Conservation (phyloP, 1,139 yeast genomes). For the Arxiozyma heterogenica region DNA sequence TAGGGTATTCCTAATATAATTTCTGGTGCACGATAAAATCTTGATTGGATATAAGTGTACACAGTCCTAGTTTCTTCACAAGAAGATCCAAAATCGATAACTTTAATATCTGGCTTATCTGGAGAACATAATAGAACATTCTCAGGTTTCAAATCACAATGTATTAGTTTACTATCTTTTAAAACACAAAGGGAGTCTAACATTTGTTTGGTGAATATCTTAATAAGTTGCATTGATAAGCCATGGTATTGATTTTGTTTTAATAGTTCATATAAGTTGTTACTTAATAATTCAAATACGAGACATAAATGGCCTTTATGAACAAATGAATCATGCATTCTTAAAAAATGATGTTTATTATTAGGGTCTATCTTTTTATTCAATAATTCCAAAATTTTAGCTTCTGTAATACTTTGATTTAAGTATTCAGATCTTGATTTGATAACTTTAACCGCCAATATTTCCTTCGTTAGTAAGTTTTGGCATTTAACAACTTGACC, state of each 20-base stretch:
- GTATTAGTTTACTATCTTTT: slow-evolving; percentile 78
- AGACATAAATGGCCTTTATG: slow-evolving; percentile 89
- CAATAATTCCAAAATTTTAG: slow-evolving; percentile 70
- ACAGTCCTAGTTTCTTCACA: slow-evolving; percentile 86
- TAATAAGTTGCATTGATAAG: slow-evolving; percentile 67
- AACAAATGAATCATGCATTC: slow-evolving; percentile 79
- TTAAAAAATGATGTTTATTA: slow-evolving; percentile 65
- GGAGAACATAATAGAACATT: slow-evolving; percentile 75
- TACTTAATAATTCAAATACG: slow-evolving; percentile 81
- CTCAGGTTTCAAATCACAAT: slow-evolving; percentile 95
- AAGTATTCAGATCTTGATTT: slow-evolving; percentile 87
- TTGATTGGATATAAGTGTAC: slow-evolving; percentile 88
- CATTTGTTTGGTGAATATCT: slow-evolving; percentile 69
- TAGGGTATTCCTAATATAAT: slow-evolving; percentile 85
- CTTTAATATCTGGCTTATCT: slow-evolving; percentile 81
- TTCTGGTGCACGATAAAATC: slow-evolving; percentile 95
- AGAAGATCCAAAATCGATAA: slow-evolving; percentile 95
- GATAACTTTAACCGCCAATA: slow-evolving; percentile 90
- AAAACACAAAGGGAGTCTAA: slow-evolving; percentile 71
- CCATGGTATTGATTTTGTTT: slow-evolving; percentile 95
- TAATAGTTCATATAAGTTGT: slow-evolving; percentile 80
- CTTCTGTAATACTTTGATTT: slow-evolving; percentile 89
- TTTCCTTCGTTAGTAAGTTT: slow-evolving; percentile 75
- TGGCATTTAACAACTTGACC: slow-evolving; percentile 99
- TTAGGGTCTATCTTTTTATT: slow-evolving; percentile 61